Percentiles rank a stretch among this genome's conserved stretches.
Evolutionary conservation across 2,329 filamentous ascomycete species (phyloP).

Genomic region (Sphaceloma murrayae): DNA sequence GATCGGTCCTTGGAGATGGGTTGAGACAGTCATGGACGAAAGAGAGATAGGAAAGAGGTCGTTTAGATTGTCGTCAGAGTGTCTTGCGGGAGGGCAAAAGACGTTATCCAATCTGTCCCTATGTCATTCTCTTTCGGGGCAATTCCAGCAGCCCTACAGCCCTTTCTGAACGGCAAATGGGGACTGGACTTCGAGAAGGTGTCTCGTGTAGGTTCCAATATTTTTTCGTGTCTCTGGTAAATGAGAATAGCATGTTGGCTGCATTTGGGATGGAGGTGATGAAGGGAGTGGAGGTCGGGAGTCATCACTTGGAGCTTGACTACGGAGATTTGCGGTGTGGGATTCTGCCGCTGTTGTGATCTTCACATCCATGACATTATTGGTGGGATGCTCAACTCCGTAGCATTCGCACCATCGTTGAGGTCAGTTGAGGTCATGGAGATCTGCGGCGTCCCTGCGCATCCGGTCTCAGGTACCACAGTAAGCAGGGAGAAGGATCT

Average conservation of each 20-base stretch:
- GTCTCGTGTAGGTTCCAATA: no score
- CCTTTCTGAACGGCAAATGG: background rate
- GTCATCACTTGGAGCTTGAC: no score
- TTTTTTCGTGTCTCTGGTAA: slow-evolving; percentile 1
- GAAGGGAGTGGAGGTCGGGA: no score
- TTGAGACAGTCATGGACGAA: slow-evolving; percentile 2
- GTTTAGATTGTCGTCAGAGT: slow-evolving; percentile 15
- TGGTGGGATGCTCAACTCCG: no score
- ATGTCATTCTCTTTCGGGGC: background rate
- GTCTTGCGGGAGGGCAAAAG: slow-evolving; percentile 12
- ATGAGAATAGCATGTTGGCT: background rate
- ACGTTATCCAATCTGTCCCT: slow-evolving; percentile 1
- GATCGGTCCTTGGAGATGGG: background rate
- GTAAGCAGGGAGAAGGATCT: background rate
- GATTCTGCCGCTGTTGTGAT: no score
- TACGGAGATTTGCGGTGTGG: no score
- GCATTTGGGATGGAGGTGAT: no score
- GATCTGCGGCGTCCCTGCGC: slow-evolving; percentile 1
- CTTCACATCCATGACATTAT: no score
- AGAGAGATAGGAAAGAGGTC: background rate
- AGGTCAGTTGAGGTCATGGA: background rate
- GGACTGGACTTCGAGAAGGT: slow-evolving; percentile 3
- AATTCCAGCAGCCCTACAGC: slow-evolving; percentile 2
- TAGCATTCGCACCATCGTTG: slow-evolving; percentile 1
- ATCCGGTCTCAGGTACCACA: slow-evolving; percentile 8